A percentile compares a stretch with the other conserved stretches of the same genome.
These are phyloP conservation scores for Neurospora tetrasperma DNA, from an alignment of 495 filamentous ascomycete genomes.

Conservation along the genomic window DNA sequence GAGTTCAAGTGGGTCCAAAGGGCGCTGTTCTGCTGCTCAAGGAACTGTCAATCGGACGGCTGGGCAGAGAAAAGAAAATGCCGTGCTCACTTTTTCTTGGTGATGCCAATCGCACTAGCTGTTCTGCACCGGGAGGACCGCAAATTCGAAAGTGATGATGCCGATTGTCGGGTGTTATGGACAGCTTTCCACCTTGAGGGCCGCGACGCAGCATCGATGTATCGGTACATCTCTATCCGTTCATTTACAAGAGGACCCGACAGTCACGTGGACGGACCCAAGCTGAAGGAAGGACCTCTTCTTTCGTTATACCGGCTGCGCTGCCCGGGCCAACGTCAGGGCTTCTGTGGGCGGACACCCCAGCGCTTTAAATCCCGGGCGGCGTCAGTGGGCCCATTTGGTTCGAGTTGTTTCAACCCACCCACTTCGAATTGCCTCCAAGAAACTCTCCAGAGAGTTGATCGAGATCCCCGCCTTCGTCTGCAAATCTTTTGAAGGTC, in stretches of 20 bases:
- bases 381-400: neutral
- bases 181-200: constrained; percentile 17
- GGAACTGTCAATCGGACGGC: neutral
- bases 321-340: neutral
- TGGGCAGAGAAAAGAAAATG: neutral
- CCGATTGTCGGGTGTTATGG: constrained; percentile 13
- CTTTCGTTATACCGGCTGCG: neutral
- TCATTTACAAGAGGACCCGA: neutral
- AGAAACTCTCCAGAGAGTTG: neutral
- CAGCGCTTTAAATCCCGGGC: neutral
- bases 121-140: neutral
- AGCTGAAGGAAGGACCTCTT: neutral
- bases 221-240: constrained; percentile 3
- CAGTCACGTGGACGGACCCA: constrained; percentile 10
- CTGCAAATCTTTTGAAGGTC: neutral
- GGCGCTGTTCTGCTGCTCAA: neutral
- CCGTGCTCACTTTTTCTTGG: neutral
- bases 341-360: neutral
- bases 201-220: constrained; percentile 3
- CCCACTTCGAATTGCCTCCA: neutral
- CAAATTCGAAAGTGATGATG: neutral
- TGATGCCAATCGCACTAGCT: neutral
- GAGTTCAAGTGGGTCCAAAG: neutral
- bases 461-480: neutral
- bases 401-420: neutral